phyloP scores from a whole-genome alignment of 2,329 filamentous ascomycete species.

The Phyllosticta paracitricarpa region DNA sequence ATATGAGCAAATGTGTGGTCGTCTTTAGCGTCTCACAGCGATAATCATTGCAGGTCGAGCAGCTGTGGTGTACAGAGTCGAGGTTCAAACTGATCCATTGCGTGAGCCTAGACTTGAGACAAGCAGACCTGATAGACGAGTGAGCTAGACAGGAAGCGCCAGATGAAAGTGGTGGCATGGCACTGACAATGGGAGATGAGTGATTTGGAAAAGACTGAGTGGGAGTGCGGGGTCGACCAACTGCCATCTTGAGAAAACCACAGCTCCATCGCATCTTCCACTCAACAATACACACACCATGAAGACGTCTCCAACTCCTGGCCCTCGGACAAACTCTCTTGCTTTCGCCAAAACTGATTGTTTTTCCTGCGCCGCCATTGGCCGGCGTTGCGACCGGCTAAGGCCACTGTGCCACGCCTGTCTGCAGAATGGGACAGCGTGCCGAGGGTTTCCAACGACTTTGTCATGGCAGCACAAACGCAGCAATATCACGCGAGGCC shows the following conservation, averaged over 20 bases:
- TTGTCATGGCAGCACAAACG: conserved; percentile 5
- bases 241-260: not conserved
- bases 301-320: not conserved
- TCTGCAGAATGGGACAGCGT: conserved; percentile 13
- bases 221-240: not conserved
- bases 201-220: not conserved
- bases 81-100: not conserved
- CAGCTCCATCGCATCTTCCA: not conserved
- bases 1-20: not conserved
- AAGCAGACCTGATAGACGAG: not conserved
- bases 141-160: not conserved
- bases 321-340: conserved; percentile 13
- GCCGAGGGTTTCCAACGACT: conserved; percentile 13
- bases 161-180: not conserved
- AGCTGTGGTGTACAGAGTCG: not conserved
- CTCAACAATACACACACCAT: not conserved
- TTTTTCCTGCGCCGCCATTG: conserved; percentile 16
- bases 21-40: not conserved
- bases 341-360: conserved; percentile 18
- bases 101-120: not conserved
- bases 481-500: not conserved
- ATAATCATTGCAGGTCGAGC: not conserved
- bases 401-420: conserved; percentile 16
- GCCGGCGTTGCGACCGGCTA: conserved; percentile 16
- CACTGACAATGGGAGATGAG: not conserved